Evolutionary conservation across 805 yeast species (phyloP).

Genomic region (Metschnikowia arizonensis): DNA sequence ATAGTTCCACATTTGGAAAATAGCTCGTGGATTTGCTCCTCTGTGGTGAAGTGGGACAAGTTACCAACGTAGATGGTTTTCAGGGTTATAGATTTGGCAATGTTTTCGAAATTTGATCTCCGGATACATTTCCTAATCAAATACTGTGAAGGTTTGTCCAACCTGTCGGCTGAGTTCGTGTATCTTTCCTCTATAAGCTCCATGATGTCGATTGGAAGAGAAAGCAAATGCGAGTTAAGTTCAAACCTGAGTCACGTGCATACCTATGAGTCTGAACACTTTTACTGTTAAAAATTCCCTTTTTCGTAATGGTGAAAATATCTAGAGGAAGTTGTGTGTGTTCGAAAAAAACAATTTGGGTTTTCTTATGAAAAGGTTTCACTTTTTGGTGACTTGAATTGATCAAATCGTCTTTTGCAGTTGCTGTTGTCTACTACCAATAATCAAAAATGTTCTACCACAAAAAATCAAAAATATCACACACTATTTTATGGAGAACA

Average conservation of each 20-base stretch:
- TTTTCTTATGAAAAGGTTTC: too few species aligned
- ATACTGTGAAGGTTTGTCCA: constrained; percentile 70
- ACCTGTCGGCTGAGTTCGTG: constrained; percentile 59
- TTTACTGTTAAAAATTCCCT: background rate
- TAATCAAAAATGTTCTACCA: too few species aligned
- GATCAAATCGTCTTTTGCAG: too few species aligned
- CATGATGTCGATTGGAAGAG: constrained; percentile 20
- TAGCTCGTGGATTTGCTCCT: constrained; percentile 87
- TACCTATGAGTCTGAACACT: background rate
- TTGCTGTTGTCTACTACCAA: too few species aligned
- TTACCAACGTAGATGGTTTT: constrained; percentile 89
- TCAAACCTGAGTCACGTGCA: constrained; percentile 1
- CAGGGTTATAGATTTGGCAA: constrained; percentile 61
- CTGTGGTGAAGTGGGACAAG: constrained; percentile 84
- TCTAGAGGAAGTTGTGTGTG: too few species aligned
- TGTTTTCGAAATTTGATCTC: constrained; percentile 50
- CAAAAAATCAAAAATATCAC: too few species aligned
- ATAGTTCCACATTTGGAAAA: constrained; percentile 80
- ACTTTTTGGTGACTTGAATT: too few species aligned
- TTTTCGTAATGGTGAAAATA: background rate
- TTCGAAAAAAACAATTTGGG: background rate
- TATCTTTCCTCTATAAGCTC: constrained; percentile 44
- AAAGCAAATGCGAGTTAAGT: background rate
- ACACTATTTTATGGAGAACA: too few species aligned
- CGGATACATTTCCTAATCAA: constrained; percentile 61